Conservation (phyloP, 78 protist genomes). For the Anaeramoeba flamelloides region DNA sequence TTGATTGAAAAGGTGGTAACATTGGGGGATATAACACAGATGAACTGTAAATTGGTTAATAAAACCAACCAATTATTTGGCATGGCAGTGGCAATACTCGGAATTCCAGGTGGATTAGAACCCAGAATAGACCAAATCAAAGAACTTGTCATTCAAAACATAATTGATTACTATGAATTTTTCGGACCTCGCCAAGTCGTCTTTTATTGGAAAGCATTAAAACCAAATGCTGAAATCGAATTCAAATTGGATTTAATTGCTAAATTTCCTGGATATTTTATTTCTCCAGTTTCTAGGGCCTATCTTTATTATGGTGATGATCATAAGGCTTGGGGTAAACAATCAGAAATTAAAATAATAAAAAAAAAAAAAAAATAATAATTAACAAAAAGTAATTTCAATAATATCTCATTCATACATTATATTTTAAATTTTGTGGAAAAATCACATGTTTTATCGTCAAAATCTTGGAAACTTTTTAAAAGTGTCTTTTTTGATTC, state of each 20-base stretch:
- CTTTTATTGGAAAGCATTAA: conserved; percentile 15
- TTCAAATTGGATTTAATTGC: conserved; percentile 9
- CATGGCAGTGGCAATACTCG: conserved; percentile 13
- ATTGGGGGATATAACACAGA: too few relatives aligned
- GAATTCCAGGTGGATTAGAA: conserved; percentile 15
- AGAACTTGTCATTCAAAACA: background rate
- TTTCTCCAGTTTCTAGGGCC: background rate
- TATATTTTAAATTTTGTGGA: too few relatives aligned
- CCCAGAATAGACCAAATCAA: conserved; percentile 4
- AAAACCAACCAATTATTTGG: too few relatives aligned
- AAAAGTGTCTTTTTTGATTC: too few relatives aligned
- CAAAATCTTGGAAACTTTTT: too few relatives aligned
- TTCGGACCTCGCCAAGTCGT: conserved; percentile 17
- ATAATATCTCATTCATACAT: too few relatives aligned
- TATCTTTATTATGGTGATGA: conserved; percentile 13
- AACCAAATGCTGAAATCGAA: background rate
- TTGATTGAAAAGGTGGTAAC: too few relatives aligned
- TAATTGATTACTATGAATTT: background rate
- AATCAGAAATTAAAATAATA: background rate
- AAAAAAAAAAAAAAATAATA: too few relatives aligned
- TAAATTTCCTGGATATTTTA: background rate
- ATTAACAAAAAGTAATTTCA: too few relatives aligned
- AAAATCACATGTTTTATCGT: too few relatives aligned
- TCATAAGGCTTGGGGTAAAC: background rate
- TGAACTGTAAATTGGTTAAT: too few relatives aligned